A percentile compares a stretch with the other conserved stretches of the same genome.
Evolutionary conservation across 306 rosid species (phyloP).

Genomic region (Cucurbita pepo): DNA sequence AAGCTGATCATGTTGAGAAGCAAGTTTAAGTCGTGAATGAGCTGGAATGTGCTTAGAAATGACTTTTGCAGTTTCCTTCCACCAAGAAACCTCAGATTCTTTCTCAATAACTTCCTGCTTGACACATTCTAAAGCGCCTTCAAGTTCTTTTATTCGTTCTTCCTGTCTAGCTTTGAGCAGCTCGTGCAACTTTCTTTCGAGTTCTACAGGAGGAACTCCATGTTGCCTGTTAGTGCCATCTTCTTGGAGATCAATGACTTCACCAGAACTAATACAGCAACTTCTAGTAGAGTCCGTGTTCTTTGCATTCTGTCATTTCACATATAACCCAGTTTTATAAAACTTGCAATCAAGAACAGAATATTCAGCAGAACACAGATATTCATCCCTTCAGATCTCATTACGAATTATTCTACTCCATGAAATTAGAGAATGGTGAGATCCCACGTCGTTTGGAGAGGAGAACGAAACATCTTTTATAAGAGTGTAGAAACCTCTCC

Average conservation of each 20-base stretch:
- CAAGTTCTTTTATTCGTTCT: conserved; percentile 62
- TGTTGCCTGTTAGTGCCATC: conserved; percentile 21
- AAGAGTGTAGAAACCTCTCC: no score
- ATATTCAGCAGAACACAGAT: not conserved
- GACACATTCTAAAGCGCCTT: conserved; percentile 47
- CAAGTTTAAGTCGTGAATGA: conserved; percentile 20
- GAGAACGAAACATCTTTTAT: no score
- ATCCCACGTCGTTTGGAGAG: no score
- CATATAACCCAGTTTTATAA: conserved; percentile 5
- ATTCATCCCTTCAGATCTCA: not conserved
- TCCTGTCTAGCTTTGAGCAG: conserved; percentile 53
- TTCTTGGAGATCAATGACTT: conserved; percentile 37
- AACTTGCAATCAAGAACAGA: conserved; percentile 6
- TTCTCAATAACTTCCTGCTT: conserved; percentile 38
- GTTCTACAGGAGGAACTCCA: conserved; percentile 55
- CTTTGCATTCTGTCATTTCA: conserved; percentile 24
- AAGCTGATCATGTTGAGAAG: conserved; percentile 31
- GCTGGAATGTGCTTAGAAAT: conserved; percentile 36
- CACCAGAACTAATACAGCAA: conserved; percentile 21
- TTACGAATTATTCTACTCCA: not conserved
- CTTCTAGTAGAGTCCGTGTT: conserved; percentile 18
- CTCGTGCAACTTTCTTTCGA: conserved; percentile 70
- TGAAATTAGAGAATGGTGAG: not conserved
- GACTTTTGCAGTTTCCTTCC: conserved; percentile 49
- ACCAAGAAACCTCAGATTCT: conserved; percentile 54